These are phyloP conservation scores for Quercus dentata DNA, from an alignment of 306 rosid species.

Conservation along the genomic window DNA sequence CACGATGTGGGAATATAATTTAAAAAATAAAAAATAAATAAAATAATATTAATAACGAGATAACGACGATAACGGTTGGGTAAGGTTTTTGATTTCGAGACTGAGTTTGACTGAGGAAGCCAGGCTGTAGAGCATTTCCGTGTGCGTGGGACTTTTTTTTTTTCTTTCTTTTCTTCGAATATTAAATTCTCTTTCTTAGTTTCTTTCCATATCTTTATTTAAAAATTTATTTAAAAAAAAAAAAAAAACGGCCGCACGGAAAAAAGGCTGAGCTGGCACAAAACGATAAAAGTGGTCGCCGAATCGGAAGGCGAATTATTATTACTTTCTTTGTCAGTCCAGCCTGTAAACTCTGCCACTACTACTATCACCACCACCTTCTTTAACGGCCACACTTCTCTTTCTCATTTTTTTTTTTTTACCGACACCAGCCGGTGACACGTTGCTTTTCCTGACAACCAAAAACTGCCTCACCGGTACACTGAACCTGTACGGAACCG, in stretches of 20 bases:
- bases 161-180: background rate
- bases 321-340: constrained; percentile 58
- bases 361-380: constrained; percentile 63
- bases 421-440: constrained; percentile 42
- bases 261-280: constrained; percentile 40
- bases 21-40: background rate
- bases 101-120: constrained; percentile 72
- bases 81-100: constrained; percentile 26
- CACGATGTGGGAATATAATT: background rate
- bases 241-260: constrained; percentile 21
- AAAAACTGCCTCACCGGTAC: background rate
- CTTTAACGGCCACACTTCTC: constrained; percentile 49
- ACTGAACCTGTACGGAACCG: constrained; percentile 44
- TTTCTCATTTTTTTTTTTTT: constrained; percentile 10
- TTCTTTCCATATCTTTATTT: constrained; percentile 20
- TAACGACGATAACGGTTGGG: constrained; percentile 80
- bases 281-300: constrained; percentile 85
- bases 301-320: constrained; percentile 79
- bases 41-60: constrained; percentile 18
- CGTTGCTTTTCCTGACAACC: background rate
- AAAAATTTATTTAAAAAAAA: background rate
- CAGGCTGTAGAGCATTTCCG: constrained; percentile 83
- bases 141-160: constrained; percentile 20
- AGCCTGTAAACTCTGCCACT: constrained; percentile 62
- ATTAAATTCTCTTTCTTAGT: too few relatives aligned